phyloP scores from a whole-genome alignment of 805 yeast species.

The Yarrowia porcina region DNA sequence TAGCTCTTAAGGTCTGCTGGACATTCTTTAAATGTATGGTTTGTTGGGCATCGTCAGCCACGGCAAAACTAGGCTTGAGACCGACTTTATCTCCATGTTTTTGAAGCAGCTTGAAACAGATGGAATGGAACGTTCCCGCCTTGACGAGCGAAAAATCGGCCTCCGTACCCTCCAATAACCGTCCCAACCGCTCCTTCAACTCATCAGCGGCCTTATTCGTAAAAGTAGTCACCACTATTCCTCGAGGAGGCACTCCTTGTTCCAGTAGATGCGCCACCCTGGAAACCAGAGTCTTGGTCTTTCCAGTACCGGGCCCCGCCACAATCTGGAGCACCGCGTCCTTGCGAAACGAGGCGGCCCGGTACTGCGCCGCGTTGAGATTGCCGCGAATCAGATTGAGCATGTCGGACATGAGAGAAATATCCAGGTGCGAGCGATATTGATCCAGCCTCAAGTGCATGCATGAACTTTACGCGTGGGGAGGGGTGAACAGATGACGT shows the following conservation, averaged over 20 bases:
- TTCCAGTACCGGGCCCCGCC: conserved; percentile 71
- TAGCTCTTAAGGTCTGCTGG: no score
- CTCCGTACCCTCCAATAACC: conserved; percentile 32
- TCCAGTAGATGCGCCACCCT: conserved; percentile 67
- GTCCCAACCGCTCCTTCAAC: conserved; percentile 62
- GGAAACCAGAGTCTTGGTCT: conserved; percentile 77
- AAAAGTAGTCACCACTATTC: conserved; percentile 82
- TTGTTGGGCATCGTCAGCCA: conserved; percentile 15
- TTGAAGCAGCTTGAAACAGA: conserved; percentile 61
- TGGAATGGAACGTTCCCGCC: conserved; percentile 88
- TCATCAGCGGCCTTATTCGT: conserved; percentile 91
- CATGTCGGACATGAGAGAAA: conserved; percentile 1
- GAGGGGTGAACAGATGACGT: no score
- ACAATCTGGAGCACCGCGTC: conserved; percentile 49
- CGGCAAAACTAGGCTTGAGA: conserved; percentile 43
- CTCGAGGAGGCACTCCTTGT: conserved; percentile 53
- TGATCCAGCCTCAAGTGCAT: no score
- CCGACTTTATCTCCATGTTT: conserved; percentile 54
- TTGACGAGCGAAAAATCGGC: conserved; percentile 46
- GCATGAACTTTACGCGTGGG: no score
- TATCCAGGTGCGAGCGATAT: no score
- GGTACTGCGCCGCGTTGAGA: conserved; percentile 44
- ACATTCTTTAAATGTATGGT: background rate
- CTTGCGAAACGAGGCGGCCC: conserved; percentile 46
- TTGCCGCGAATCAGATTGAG: background rate